Conservation (phyloP, 108 stramenopile species). For the Cyclotella sp. region DNA sequence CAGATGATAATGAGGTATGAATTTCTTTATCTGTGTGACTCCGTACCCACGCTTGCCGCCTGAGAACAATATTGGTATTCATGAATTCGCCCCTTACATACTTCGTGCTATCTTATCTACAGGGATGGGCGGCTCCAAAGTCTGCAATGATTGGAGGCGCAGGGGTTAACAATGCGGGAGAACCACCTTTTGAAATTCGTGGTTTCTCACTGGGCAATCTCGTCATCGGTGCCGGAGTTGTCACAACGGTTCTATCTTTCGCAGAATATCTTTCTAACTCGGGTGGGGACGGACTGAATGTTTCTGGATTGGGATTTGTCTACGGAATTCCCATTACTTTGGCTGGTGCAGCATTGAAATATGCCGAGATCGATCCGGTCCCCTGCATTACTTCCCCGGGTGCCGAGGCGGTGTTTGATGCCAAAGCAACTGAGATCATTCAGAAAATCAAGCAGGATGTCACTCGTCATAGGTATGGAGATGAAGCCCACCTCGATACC, state of each 20-base stretch:
- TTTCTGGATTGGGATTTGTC: conserved; percentile 95
- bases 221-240: conserved; percentile 80
- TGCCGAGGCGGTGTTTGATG: conserved; percentile 77
- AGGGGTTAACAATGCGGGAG: conserved; percentile 93
- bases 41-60: too few species aligned
- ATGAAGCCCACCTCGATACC: conserved; percentile 98
- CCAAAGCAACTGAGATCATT: conserved; percentile 91
- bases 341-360: conserved; percentile 94
- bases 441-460: conserved; percentile 94
- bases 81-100: not conserved
- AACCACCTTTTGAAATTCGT: conserved; percentile 98
- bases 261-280: conserved; percentile 89
- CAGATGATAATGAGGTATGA: conserved; percentile 20
- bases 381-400: conserved; percentile 64
- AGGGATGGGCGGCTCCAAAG: conserved; percentile 72
- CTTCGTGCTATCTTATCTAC: not conserved
- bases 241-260: conserved; percentile 86
- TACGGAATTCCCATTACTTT: conserved; percentile 97
- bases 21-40: not conserved
- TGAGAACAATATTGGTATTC: not conserved
- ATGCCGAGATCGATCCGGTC: conserved; percentile 97
- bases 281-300: conserved; percentile 80
- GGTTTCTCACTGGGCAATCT: conserved; percentile 95
- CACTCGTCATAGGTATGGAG: conserved; percentile 97
- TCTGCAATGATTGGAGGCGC: conserved; percentile 93